phyloP scores from a whole-genome alignment of 192 early-diverging fungal species.

The Rhizophagus sp. region DNA sequence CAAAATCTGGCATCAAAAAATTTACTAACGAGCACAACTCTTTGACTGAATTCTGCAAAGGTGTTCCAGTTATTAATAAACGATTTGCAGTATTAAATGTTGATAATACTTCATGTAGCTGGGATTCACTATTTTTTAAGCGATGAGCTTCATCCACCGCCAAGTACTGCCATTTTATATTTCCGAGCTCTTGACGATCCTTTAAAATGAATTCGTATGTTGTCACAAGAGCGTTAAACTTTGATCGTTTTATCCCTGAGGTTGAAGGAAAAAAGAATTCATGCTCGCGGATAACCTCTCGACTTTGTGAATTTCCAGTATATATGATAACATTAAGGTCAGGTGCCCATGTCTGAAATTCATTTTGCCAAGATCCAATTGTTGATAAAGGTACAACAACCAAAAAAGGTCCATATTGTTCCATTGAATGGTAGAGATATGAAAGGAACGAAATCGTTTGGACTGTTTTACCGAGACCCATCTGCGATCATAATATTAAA shows the following conservation, averaged over 20 bases:
- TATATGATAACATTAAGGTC: constrained; percentile 91
- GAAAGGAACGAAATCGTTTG: constrained; percentile 94
- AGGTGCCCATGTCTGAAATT: constrained; percentile 95
- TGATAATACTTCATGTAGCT: constrained; percentile 89
- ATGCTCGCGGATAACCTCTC: constrained; percentile 88
- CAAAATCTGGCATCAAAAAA: constrained; percentile 90
- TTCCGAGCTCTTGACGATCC: constrained; percentile 78
- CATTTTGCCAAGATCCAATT: constrained; percentile 92
- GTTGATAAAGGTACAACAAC: constrained; percentile 97
- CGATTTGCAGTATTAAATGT: constrained; percentile 89
- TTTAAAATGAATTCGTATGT: constrained; percentile 95
- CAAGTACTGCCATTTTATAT: constrained; percentile 90
- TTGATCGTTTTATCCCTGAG: constrained; percentile 47
- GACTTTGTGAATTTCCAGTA: constrained; percentile 78
- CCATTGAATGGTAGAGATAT: constrained; percentile 81
- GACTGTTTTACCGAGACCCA: constrained; percentile 95
- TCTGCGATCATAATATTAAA: constrained; percentile 43
- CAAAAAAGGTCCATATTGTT: constrained; percentile 91
- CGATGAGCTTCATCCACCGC: constrained; percentile 98
- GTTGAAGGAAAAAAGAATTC: constrained; percentile 79
- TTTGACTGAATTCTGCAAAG: constrained; percentile 97
- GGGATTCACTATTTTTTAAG: constrained; percentile 93
- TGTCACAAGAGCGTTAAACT: constrained; percentile 93
- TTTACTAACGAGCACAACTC: constrained; percentile 89
- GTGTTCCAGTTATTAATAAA: constrained; percentile 96